A percentile compares a stretch with the other conserved stretches of the same genome.
Conservation (phyloP, 768 basidiomycete species). For the Termitomyces heimii region DNA sequence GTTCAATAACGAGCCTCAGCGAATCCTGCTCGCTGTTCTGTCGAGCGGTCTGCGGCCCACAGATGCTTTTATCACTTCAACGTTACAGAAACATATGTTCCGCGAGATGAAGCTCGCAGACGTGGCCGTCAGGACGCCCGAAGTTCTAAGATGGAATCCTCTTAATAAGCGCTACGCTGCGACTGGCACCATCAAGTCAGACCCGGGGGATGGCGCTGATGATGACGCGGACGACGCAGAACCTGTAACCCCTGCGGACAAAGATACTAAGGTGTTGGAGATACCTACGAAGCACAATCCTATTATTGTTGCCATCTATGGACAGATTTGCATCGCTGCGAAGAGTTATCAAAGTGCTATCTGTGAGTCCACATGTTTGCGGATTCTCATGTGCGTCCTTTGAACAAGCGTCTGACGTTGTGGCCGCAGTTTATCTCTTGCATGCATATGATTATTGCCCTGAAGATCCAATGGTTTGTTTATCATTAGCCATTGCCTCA, state of each 20-base stretch:
- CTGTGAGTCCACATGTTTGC: slow-evolving; percentile 47
- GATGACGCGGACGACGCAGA: slow-evolving; percentile 29
- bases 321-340: slow-evolving; percentile 75
- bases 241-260: slow-evolving; percentile 10
- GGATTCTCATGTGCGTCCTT: background rate
- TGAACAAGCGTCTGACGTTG: background rate
- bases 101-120: slow-evolving; percentile 74
- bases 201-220: slow-evolving; percentile 23
- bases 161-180: slow-evolving; percentile 52
- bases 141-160: slow-evolving; percentile 56
- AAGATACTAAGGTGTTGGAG: slow-evolving; percentile 19
- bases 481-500: slow-evolving; percentile 79
- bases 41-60: slow-evolving; percentile 65
- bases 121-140: slow-evolving; percentile 56
- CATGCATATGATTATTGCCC: slow-evolving; percentile 84
- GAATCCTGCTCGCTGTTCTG: slow-evolving; percentile 69
- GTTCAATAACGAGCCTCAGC: slow-evolving; percentile 82
- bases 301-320: slow-evolving; percentile 67
- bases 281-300: slow-evolving; percentile 71
- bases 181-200: slow-evolving; percentile 30
- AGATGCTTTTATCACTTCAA: slow-evolving; percentile 71
- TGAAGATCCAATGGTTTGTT: slow-evolving; percentile 80
- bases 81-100: slow-evolving; percentile 78
- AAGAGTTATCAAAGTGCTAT: slow-evolving; percentile 89
- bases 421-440: slow-evolving; percentile 50